Percentiles rank a stretch among this genome's conserved stretches.
Conservation (phyloP, 2,329 filamentous ascomycete genomes). For the Onygenales sp. region DNA sequence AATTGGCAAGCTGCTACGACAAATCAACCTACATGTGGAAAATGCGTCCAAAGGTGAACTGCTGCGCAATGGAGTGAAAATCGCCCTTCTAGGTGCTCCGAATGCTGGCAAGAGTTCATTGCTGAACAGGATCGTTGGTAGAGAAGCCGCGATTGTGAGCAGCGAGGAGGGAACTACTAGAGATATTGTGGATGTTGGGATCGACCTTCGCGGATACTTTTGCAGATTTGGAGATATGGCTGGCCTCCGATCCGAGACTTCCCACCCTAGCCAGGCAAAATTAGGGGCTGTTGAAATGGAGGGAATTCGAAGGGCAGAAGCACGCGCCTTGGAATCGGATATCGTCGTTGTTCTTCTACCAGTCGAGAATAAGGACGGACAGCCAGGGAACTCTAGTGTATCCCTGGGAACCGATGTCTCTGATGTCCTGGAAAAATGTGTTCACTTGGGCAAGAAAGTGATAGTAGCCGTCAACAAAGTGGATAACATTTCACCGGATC, state of each 20-base stretch:
- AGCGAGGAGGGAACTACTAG: slow-evolving; percentile 86
- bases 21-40: slow-evolving; percentile 59
- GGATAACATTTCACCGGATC: slow-evolving; percentile 34
- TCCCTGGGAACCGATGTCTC: slow-evolving; percentile 48
- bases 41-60: slow-evolving; percentile 78
- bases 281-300: slow-evolving; percentile 77
- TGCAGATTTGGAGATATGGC: slow-evolving; percentile 95
- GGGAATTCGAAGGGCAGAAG: slow-evolving; percentile 78
- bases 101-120: slow-evolving; percentile 94
- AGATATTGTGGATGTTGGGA: slow-evolving; percentile 82
- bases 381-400: slow-evolving; percentile 20
- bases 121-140: slow-evolving; percentile 78
- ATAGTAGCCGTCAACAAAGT: slow-evolving; percentile 54
- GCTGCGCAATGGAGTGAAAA: slow-evolving; percentile 70
- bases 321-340: slow-evolving; percentile 73
- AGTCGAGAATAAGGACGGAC: slow-evolving; percentile 45
- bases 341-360: slow-evolving; percentile 74
- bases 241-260: slow-evolving; percentile 56
- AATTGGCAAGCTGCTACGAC: slow-evolving; percentile 50
- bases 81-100: slow-evolving; percentile 81
- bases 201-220: slow-evolving; percentile 83
- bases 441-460: slow-evolving; percentile 42
- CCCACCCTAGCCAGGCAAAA: neutral
- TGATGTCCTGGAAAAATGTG: slow-evolving; percentile 43
- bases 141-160: slow-evolving; percentile 92